Evolutionary conservation across 1,284 basidiomycete genomes (phyloP), one percentile per base, ranked within the genome.

Genomic region (Moesziomyces antarcticus): DNA sequence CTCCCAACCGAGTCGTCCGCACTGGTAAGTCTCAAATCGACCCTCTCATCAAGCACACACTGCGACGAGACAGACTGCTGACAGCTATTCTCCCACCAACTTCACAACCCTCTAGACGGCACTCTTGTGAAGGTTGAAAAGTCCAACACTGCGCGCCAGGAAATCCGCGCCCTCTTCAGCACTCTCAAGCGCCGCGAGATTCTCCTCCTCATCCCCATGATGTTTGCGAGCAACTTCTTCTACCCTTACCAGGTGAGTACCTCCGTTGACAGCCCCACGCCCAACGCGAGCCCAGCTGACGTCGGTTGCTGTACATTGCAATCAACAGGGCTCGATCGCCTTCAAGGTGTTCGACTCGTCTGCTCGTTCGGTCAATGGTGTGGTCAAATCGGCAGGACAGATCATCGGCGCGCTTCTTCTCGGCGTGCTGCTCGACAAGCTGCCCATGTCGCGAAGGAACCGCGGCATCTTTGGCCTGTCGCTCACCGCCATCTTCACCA

Each of bases 141-240:
- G 49, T 49, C 57, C 45, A 68, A 61, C 44, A 62, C 41, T 13
- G 65, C 58, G 48, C 49, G 45, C 10, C 41, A 56, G 5, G 77
- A 79, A 50, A 47, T 78, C 25, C 35, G 40, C 40, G 75, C 74
- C 7, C 59, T 79, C 3, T 59, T 68, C 52, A 44, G 45, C 30
- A 60, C 74, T 2, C 67, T 79, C 25, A 57, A 56, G 55, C 57
- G 50, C 5, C 43, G 42, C 14, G 33, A 62, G 22, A 74, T 80
- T 45, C n/a, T 80, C 14, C 67, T 78, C 27, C 50, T 75, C n/a
- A 63, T 80, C 45, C 78, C 78, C 30, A 52, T 77, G 50, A 69
- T 78, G 49, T 73, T 75, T 42, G 66, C 64, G 21, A 56, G 51
- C 30, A 80, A 80, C 53, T 77, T 68, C 44, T 76, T 75, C 59